Conservation (phyloP, 331 rosid genomes). For the Acacia concinna region DNA sequence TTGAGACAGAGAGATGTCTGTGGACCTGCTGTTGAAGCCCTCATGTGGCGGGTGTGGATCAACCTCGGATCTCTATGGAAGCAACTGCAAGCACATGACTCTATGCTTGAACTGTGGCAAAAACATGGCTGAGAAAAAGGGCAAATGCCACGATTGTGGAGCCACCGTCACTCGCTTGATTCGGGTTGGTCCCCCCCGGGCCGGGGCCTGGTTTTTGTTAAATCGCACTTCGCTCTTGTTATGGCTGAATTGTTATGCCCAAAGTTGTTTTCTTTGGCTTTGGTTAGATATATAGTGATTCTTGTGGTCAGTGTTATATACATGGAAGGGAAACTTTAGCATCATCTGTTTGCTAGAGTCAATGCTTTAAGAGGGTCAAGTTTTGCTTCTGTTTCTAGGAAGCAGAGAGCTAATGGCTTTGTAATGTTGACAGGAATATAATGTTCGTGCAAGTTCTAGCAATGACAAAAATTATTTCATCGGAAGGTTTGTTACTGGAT, state of each 20-base stretch:
- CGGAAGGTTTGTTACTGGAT: conserved; percentile 78
- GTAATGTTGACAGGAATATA: conserved; percentile 66
- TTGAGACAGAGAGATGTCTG: conserved; percentile 46
- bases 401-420: conserved; percentile 11
- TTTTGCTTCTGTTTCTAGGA: background rate
- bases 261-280: background rate
- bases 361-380: background rate
- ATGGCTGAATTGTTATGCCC: background rate
- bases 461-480: conserved; percentile 77
- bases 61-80: conserved; percentile 81
- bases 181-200: too few species aligned
- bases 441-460: conserved; percentile 79
- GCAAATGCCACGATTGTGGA: conserved; percentile 79
- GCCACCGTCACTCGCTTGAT: conserved; percentile 73
- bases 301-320: background rate
- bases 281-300: background rate
- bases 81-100: conserved; percentile 98
- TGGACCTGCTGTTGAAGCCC: conserved; percentile 64
- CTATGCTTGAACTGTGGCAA: conserved; percentile 85
- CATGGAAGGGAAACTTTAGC: background rate
- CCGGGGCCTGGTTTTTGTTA: too few species aligned
- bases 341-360: background rate
- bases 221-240: background rate
- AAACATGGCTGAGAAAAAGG: conserved; percentile 73
- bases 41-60: conserved; percentile 82